phyloP scores from a whole-genome alignment of 345 rosid species.

The Adansonia digitata region DNA sequence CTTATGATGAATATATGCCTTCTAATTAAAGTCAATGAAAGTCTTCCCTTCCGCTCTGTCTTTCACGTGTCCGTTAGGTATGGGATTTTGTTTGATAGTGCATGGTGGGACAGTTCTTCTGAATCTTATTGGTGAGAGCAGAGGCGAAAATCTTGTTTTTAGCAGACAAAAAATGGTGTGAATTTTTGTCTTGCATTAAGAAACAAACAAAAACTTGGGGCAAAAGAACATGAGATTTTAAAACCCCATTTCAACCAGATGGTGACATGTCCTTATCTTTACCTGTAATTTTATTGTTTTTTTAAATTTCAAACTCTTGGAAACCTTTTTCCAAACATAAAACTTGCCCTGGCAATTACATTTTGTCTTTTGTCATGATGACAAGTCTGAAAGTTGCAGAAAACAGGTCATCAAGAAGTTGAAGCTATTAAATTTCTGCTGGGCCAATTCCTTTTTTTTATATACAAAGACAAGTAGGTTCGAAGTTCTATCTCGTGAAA shows the following conservation, averaged over 20 bases:
- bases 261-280: neutral
- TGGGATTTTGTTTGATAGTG: slow-evolving; percentile 7
- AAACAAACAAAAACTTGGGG: neutral
- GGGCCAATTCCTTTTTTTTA: neutral
- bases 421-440: neutral
- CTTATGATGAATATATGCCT: slow-evolving; percentile 5
- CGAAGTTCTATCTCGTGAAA: neutral
- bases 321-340: neutral
- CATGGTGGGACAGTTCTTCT: neutral
- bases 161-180: neutral
- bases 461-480: neutral
- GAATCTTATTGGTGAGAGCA: neutral
- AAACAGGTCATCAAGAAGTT: neutral
- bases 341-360: neutral
- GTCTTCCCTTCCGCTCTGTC: neutral
- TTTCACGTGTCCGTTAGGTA: neutral
- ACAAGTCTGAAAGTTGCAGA: slow-evolving; percentile 9
- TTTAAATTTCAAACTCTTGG: neutral
- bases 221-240: neutral
- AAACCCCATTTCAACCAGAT: neutral
- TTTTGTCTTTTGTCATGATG: neutral
- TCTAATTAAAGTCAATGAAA: slow-evolving; percentile 19
- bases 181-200: slow-evolving; percentile 5
- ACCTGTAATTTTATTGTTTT: no score
- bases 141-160: no score